Base-by-base conservation (phyloP, 2,329 filamentous ascomycete genomes). In the Penicillium olsonii region DNA sequence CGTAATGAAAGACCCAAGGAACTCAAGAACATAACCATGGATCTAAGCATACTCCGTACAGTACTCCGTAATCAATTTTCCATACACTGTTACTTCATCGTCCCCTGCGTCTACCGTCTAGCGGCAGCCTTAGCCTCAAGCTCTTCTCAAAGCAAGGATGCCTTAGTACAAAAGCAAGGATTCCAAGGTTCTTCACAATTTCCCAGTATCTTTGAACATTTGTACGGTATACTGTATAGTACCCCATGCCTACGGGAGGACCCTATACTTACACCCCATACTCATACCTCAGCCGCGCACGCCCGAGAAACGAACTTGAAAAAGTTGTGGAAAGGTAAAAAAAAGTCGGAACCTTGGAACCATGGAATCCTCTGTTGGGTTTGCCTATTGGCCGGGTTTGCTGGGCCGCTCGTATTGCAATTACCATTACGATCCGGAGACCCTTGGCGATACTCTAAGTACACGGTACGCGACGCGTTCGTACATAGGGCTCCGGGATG, bases 71-170 rank as follows among this genome's bases (percentile, higher is more conserved):
- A 4, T 11, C 12, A 31, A 31, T 11, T 31, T 24, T 35, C 33
- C 33, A 35, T 35, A 35, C 33, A 17, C 31, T 14, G 34, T 24
- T 14, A 22, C 8, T 24, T 24, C 8, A 4, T 34, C 24, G 18
- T 22, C 29, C 24, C n/a, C 11, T 48, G 39, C 9, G 24, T 19
- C 39, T 43, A 39, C 20, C 17, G 14, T n/a, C 19, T 18, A 35
- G 11, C 39, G 22, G 33, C 14, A 34, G 18, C 42, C 37, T 18
- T 35, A n/a, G 33, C 15, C 26, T 35, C 42, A 18, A 26, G 33
- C 33, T 39, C 50, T 60, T 60, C 47, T 55, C 42, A 43, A 60
- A 57, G 57, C 54, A 60, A 60, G 57, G 57, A 49, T 59, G 42
- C 8, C 53, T 29, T 45, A 46, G 52, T 53, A 45, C 43, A 55